Percentiles rank a stretch among this genome's conserved stretches.
Evolutionary conservation across 2,329 filamentous ascomycete genomes (phyloP).

Genomic region (Penicillium decumbens): DNA sequence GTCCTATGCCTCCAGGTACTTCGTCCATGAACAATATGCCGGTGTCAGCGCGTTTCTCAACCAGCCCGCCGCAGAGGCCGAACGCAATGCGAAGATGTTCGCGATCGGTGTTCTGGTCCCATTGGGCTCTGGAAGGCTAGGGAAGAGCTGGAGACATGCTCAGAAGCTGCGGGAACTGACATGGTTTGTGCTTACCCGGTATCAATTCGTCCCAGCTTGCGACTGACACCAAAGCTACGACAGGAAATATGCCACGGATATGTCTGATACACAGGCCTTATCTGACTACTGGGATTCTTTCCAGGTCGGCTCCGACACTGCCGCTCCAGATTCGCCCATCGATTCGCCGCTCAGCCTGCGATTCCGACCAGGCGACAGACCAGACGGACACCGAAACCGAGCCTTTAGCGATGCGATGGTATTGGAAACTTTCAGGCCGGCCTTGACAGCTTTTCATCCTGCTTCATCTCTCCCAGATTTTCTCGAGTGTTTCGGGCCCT

Average conservation of each 20-base stretch:
- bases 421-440: constrained; percentile 47
- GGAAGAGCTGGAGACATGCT: constrained; percentile 84
- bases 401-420: constrained; percentile 43
- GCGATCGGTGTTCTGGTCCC: constrained; percentile 86
- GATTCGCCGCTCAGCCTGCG: constrained; percentile 50
- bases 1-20: constrained; percentile 62
- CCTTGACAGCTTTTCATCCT: constrained; percentile 73
- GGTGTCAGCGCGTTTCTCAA: constrained; percentile 92
- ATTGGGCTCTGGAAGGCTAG: constrained; percentile 76
- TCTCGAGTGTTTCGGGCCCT: constrained; percentile 77
- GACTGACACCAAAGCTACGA: constrained; percentile 8
- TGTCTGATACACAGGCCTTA: constrained; percentile 58
- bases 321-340: constrained; percentile 47
- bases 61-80: constrained; percentile 68
- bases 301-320: constrained; percentile 35
- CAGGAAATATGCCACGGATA: constrained; percentile 59
- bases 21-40: constrained; percentile 77
- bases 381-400: constrained; percentile 30
- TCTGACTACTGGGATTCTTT: constrained; percentile 72
- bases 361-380: constrained; percentile 50
- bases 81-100: constrained; percentile 86
- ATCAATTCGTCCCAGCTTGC: not conserved
- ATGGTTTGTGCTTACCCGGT: constrained; percentile 45
- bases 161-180: constrained; percentile 70
- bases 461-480: constrained; percentile 75